A percentile compares a stretch with the other conserved stretches of the same genome.
These are phyloP conservation scores for Trichoderma atroviride DNA, from an alignment of 2,329 filamentous ascomycete genomes.

Conservation along the genomic window DNA sequence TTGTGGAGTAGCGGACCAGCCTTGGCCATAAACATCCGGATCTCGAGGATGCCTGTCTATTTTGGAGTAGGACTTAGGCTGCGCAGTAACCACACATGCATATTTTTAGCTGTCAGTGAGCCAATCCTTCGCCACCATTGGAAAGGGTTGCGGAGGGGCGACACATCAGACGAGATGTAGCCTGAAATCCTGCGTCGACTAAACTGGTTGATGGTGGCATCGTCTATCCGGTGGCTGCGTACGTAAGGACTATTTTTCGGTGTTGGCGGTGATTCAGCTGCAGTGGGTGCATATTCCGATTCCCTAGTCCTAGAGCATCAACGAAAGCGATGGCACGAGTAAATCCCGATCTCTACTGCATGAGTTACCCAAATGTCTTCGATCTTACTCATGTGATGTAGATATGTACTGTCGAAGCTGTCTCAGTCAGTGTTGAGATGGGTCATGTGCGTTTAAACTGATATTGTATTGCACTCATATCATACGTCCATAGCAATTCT, in stretches of 20 bases:
- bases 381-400: not conserved
- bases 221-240: not conserved
- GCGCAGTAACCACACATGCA: not conserved
- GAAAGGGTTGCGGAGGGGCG: not conserved
- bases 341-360: not conserved
- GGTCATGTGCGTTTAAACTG: not conserved
- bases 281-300: not conserved
- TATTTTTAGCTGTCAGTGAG: not conserved
- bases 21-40: not conserved
- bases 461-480: not conserved
- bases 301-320: not conserved
- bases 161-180: not conserved
- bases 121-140: not conserved
- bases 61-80: not conserved
- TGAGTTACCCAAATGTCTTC: not conserved
- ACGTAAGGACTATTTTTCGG: not conserved
- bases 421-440: not conserved
- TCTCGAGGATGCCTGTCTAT: not conserved
- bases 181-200: not conserved
- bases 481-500: not conserved
- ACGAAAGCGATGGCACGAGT: not conserved
- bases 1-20: constrained; percentile 4
- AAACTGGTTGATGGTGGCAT: not conserved
- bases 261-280: not conserved
- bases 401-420: not conserved